These are phyloP conservation scores for Dioscorea cayenensis DNA, from an alignment of 116 monocot genomes.

Conservation along the genomic window DNA sequence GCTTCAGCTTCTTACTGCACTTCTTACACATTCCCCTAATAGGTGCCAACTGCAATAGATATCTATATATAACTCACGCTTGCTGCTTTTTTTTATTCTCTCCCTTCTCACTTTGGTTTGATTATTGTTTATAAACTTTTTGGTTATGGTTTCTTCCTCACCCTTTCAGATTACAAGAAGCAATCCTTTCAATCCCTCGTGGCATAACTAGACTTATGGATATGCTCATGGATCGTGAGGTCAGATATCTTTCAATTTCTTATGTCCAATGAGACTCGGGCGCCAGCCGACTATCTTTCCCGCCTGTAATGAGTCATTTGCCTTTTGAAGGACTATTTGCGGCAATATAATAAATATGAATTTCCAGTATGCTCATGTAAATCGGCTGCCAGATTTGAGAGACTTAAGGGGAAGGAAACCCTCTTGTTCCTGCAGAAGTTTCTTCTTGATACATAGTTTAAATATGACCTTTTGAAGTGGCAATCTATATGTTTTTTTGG, in stretches of 20 bases:
- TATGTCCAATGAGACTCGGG: background rate
- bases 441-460: no score
- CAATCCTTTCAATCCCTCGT: conserved; percentile 78
- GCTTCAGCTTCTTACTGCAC: conserved; percentile 94
- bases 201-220: conserved; percentile 90
- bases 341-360: no score
- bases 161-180: conserved; percentile 74
- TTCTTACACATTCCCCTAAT: conserved; percentile 80
- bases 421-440: no score
- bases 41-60: conserved; percentile 34
- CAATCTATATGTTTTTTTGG: background rate
- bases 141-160: conserved; percentile 10
- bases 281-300: background rate
- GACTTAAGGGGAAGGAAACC: no score
- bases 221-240: conserved; percentile 98
- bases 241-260: conserved; percentile 8
- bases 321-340: no score
- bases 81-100: conserved; percentile 2
- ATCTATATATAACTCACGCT: background rate
- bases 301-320: background rate
- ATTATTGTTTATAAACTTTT: background rate
- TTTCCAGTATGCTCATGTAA: background rate
- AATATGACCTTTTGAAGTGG: background rate
- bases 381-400: no score
- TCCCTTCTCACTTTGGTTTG: background rate